Evolutionary conservation across 1,139 yeast genomes (phyloP).

Genomic region (Pneumocystis oryctolagi): DNA sequence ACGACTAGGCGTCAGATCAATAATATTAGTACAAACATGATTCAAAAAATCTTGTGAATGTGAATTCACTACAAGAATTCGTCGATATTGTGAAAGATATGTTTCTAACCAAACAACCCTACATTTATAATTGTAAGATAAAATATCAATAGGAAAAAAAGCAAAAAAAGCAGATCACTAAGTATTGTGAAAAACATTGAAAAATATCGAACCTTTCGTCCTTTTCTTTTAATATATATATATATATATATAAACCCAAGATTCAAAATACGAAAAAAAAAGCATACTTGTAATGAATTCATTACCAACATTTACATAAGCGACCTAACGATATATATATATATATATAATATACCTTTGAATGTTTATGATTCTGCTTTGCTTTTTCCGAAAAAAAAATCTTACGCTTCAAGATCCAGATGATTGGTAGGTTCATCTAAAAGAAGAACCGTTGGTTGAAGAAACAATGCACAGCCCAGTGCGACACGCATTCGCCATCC

Average conservation of each 20-base stretch:
- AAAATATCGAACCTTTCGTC: too few species aligned
- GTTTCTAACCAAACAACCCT: conserved; percentile 89
- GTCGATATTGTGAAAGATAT: conserved; percentile 84
- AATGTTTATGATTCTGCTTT: background rate
- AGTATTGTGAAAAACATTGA: too few species aligned
- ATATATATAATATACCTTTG: background rate
- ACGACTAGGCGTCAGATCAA: conserved; percentile 79
- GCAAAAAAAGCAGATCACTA: background rate
- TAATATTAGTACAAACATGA: conserved; percentile 96
- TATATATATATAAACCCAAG: too few species aligned
- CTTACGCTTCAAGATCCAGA: conserved; percentile 84
- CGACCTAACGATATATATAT: too few species aligned
- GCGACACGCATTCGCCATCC: conserved; percentile 94
- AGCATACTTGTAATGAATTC: too few species aligned
- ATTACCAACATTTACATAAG: too few species aligned
- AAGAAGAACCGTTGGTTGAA: conserved; percentile 69
- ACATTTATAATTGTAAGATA: background rate
- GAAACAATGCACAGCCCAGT: conserved; percentile 66
- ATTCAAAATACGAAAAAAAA: too few species aligned
- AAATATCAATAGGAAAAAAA: too few species aligned
- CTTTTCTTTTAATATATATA: too few species aligned
- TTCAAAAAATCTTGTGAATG: conserved; percentile 99
- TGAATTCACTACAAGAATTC: conserved; percentile 84
- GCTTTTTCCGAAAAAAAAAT: background rate
- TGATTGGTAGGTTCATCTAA: conserved; percentile 99